These are phyloP conservation scores for Dissophora globulifera DNA, from an alignment of 192 early-diverging fungal species.

Conservation along the genomic window DNA sequence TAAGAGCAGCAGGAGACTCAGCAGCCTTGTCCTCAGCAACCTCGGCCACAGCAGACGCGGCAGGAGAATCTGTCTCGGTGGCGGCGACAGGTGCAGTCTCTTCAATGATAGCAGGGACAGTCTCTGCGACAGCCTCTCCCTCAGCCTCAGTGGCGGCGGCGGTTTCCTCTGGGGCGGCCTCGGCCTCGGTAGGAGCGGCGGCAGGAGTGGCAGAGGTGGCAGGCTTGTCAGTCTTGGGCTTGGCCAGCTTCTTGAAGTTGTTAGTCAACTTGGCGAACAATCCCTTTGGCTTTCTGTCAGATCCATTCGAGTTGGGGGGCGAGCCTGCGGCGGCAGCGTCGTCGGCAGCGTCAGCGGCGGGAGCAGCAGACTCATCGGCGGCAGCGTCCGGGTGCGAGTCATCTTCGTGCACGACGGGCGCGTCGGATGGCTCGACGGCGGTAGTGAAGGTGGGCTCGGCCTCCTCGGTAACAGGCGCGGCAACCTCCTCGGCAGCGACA, in stretches of 20 bases:
- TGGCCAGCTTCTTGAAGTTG: slow-evolving; percentile 47
- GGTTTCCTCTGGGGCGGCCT: slow-evolving; percentile 7
- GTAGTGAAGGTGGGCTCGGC: slow-evolving; percentile 40
- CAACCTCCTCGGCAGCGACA: slow-evolving; percentile 1
- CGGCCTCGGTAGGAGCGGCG: slow-evolving; percentile 3
- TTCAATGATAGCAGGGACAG: not conserved
- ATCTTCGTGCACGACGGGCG: slow-evolving; percentile 30
- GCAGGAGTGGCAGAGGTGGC: not conserved
- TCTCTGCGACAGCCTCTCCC: slow-evolving; percentile 2
- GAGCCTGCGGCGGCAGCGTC: slow-evolving; percentile 5
- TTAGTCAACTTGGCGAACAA: slow-evolving; percentile 44
- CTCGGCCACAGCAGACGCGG: not conserved
- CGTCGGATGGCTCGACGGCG: slow-evolving; percentile 39
- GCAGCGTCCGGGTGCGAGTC: slow-evolving; percentile 1
- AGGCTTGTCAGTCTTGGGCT: slow-evolving; percentile 42
- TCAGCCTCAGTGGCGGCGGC: slow-evolving; percentile 6
- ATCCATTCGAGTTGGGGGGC: slow-evolving; percentile 15
- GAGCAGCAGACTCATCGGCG: slow-evolving; percentile 1
- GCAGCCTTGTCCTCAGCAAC: slow-evolving; percentile 5
- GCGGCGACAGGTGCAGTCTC: not conserved
- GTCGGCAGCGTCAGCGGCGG: not conserved
- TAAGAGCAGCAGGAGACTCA: no score
- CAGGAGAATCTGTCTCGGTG: slow-evolving; percentile 5
- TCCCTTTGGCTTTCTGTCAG: slow-evolving; percentile 40
- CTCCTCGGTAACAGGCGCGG: not conserved